Percentiles rank a stretch among this genome's conserved stretches.
Conservation (phyloP, 2,329 filamentous ascomycete genomes). For the Penicillium thymicola region DNA sequence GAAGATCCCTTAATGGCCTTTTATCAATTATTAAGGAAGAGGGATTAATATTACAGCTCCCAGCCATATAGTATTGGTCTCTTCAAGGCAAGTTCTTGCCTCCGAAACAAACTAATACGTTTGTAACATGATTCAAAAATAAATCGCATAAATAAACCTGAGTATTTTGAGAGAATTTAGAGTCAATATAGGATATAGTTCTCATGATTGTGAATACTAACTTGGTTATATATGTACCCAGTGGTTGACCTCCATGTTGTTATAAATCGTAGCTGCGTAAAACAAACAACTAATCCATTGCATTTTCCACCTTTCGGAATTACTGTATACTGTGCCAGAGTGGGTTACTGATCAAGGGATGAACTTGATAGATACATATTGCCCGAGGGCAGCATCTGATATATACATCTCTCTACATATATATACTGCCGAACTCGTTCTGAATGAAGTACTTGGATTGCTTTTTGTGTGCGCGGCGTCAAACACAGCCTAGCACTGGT, state of each 20-base stretch:
- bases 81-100: not conserved
- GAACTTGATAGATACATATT: not conserved
- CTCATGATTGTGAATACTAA: not conserved
- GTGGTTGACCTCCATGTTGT: not conserved
- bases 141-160: not conserved
- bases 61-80: no score
- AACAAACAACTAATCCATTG: not conserved
- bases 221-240: not conserved
- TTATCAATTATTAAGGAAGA: not conserved
- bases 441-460: not conserved
- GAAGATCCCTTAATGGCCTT: no score
- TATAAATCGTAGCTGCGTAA: no score
- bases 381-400: not conserved
- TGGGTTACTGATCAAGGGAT: conserved; percentile 3
- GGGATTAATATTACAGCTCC: not conserved
- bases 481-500: not conserved
- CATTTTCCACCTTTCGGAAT: not conserved
- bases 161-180: not conserved
- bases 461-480: no score
- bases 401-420: not conserved
- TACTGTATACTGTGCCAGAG: not conserved
- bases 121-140: not conserved
- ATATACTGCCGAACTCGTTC: not conserved
- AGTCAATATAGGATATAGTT: not conserved
- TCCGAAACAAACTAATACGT: not conserved